Evolutionary conservation across 768 basidiomycete species (phyloP).

Genomic region (Pisolithus orientalis): DNA sequence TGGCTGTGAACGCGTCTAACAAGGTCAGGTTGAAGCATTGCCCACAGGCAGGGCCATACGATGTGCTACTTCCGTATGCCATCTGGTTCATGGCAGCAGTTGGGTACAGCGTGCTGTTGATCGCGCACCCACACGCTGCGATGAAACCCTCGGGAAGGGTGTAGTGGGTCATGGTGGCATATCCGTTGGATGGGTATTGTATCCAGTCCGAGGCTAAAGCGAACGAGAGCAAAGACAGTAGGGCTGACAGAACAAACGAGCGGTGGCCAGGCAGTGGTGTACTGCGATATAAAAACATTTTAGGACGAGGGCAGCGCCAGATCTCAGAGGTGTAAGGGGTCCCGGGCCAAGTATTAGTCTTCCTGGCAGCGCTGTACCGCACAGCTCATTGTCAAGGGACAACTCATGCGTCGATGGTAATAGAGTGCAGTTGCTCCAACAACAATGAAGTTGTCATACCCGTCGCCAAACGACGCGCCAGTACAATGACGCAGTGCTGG

Average conservation of each 20-base stretch:
- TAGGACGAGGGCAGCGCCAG: slow-evolving; percentile 9
- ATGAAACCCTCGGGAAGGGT: slow-evolving; percentile 39
- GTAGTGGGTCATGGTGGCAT: slow-evolving; percentile 79
- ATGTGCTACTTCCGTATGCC: slow-evolving; percentile 71
- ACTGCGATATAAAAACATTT: slow-evolving; percentile 11
- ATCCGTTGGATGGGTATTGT: slow-evolving; percentile 52
- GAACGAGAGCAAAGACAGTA: slow-evolving; percentile 21
- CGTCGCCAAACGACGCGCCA: slow-evolving; percentile 47
- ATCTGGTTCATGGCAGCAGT: slow-evolving; percentile 77
- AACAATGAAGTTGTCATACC: slow-evolving; percentile 63
- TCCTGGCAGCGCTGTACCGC: not conserved
- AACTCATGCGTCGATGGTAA: not conserved
- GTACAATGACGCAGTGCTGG: slow-evolving; percentile 43
- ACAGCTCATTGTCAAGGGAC: not conserved
- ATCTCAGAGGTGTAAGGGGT: not conserved
- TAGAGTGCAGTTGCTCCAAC: not conserved
- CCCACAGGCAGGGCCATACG: slow-evolving; percentile 71
- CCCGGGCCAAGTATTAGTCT: too few species aligned
- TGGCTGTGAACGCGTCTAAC: slow-evolving; percentile 56
- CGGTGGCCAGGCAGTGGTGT: not conserved
- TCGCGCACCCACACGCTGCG: slow-evolving; percentile 74
- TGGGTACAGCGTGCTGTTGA: slow-evolving; percentile 58
- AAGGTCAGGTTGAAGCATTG: slow-evolving; percentile 76
- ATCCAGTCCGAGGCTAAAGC: slow-evolving; percentile 47
- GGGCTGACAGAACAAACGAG: slow-evolving; percentile 15